Percentiles rank a stretch among this genome's conserved stretches.
phyloP scores from a whole-genome alignment of 306 rosid species.

The Vachellia collinsii region DNA sequence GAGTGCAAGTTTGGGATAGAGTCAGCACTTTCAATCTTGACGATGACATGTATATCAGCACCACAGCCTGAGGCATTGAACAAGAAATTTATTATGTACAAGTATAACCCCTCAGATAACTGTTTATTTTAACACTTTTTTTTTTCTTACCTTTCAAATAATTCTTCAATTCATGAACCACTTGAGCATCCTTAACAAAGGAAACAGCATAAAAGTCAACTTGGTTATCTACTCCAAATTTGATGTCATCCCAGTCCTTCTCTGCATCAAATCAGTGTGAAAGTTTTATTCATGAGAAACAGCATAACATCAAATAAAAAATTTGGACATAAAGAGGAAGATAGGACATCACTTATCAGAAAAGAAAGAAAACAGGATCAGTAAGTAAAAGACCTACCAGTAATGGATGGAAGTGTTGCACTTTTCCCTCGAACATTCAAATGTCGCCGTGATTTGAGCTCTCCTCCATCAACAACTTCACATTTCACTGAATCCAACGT shows the following conservation, averaged over 20 bases:
- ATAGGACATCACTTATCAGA: background rate
- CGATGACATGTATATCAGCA: conserved; percentile 94
- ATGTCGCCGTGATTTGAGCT: conserved; percentile 90
- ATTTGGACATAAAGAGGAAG: background rate
- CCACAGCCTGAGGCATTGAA: conserved; percentile 62
- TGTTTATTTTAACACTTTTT: background rate
- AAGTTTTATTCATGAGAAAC: conserved; percentile 12
- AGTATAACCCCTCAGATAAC: conserved; percentile 12
- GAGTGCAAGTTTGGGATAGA: conserved; percentile 93
- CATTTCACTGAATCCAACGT: conserved; percentile 85
- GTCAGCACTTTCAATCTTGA: conserved; percentile 95
- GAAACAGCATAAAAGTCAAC: conserved; percentile 99
- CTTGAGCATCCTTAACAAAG: conserved; percentile 95
- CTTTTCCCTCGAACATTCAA: conserved; percentile 98
- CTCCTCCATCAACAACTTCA: conserved; percentile 99
- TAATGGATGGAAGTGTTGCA: conserved; percentile 96
- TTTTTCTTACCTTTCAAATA: conserved; percentile 72
- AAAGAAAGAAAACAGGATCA: conserved; percentile 11
- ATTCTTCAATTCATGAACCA: conserved; percentile 87
- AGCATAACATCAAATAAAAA: background rate
- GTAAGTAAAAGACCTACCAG: conserved; percentile 60
- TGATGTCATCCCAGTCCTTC: conserved; percentile 99
- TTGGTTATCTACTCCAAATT: conserved; percentile 95
- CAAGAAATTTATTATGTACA: conserved; percentile 18
- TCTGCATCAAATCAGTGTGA: conserved; percentile 64